phyloP scores from a whole-genome alignment of 164 flowering plant species.

The Aristolochia californica region DNA sequence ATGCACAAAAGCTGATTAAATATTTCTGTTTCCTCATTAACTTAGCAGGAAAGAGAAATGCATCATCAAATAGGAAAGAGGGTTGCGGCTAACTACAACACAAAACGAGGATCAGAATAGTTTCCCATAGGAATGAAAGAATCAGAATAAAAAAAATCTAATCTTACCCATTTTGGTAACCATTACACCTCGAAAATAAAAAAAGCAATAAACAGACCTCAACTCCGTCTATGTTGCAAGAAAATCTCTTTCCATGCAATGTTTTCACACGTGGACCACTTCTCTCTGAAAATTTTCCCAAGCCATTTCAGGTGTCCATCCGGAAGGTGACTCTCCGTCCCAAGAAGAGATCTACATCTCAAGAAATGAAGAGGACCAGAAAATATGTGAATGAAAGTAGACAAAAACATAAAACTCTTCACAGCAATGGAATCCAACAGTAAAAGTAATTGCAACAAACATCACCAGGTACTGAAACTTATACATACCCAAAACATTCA shows the following conservation, averaged over 20 bases:
- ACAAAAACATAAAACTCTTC: neutral
- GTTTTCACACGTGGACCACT: conserved; percentile 36
- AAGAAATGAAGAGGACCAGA: neutral
- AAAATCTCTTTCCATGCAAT: conserved; percentile 63
- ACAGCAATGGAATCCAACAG: no score
- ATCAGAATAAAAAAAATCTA: no score
- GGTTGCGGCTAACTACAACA: no score
- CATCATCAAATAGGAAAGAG: no score
- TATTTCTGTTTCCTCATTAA: neutral
- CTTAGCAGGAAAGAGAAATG: no score
- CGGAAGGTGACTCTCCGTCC: conserved; percentile 54
- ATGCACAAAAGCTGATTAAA: neutral
- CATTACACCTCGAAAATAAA: neutral
- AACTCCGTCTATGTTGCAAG: conserved; percentile 71
- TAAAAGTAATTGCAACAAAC: no score
- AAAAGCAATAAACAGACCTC: conserved; percentile 35
- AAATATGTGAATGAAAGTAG: neutral
- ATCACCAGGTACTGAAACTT: no score
- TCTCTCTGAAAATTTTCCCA: conserved; percentile 74
- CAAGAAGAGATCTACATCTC: conserved; percentile 43
- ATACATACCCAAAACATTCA: neutral
- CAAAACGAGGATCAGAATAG: no score
- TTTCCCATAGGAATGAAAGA: no score
- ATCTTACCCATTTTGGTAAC: neutral
- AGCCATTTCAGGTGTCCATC: conserved; percentile 83